phyloP scores from a whole-genome alignment of 768 basidiomycete genomes.

The Coprinopsis cinerea region DNA sequence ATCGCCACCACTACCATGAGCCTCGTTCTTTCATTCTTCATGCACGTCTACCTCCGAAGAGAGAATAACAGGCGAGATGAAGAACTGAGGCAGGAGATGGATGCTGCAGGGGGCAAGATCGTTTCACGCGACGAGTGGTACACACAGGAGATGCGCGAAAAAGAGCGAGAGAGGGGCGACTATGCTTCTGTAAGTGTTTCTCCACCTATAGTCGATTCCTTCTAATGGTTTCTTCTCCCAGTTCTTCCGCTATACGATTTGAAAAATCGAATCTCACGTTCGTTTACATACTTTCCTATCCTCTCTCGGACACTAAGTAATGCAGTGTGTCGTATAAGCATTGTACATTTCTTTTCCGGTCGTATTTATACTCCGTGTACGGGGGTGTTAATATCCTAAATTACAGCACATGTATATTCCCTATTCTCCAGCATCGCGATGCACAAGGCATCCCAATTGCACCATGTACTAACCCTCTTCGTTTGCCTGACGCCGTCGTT shows the following conservation, averaged over 20 bases:
- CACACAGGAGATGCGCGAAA: slow-evolving; percentile 24
- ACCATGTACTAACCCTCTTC: too few relatives aligned
- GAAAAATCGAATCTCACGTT: slow-evolving; percentile 2
- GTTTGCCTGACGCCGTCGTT: too few relatives aligned
- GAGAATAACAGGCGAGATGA: slow-evolving; percentile 24
- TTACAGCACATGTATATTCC: too few relatives aligned
- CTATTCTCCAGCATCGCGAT: too few relatives aligned
- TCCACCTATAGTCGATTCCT: not conserved
- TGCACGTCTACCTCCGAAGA: slow-evolving; percentile 22
- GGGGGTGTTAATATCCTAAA: too few relatives aligned
- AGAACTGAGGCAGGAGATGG: slow-evolving; percentile 16
- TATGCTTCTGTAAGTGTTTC: slow-evolving; percentile 21
- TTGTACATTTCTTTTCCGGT: too few relatives aligned
- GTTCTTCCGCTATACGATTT: slow-evolving; percentile 29
- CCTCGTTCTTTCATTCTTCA: slow-evolving; percentile 18
- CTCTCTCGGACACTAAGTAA: too few relatives aligned
- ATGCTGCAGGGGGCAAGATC: not conserved
- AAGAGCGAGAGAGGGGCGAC: slow-evolving; percentile 25
- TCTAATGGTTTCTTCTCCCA: slow-evolving; percentile 7
- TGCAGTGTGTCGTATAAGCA: too few relatives aligned
- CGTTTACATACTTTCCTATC: not conserved
- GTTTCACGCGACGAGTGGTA: slow-evolving; percentile 12
- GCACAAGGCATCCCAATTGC: too few relatives aligned
- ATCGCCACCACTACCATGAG: slow-evolving; percentile 25
- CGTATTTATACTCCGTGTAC: too few relatives aligned